Evolutionary conservation across 23 red algal species (phyloP), one percentile per base, ranked within the genome.

Genomic region (Agarophyton chilense): DNA sequence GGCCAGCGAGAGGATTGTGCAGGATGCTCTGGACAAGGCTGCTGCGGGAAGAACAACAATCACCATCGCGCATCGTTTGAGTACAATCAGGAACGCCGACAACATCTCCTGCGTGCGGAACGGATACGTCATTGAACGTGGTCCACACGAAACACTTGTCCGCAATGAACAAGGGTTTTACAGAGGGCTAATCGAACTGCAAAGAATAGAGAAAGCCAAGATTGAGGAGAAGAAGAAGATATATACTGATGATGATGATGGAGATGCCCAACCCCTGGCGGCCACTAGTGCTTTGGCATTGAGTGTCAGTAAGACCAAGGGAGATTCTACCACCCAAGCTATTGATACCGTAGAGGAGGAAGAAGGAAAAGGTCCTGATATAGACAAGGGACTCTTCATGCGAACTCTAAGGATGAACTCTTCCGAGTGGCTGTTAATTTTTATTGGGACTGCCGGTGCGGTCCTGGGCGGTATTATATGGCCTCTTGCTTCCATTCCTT

Each of bases 51-150:
- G 96, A 10, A 98, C 96, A 10, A 94, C 93, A 1, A 74, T 98
- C 24, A 89, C 91, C 13, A 95, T 95, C 84, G 96, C 96, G 21
- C 96, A 98, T 83, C 89, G 96, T 9, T 79, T 98, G 38, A 82
- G 92, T 32, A 94, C 96, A 22, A 91, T 98, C 44, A 51, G 68
- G 40, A 88, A 98, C 54, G 96, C 96, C 0, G 86, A 95, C 36
- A 86, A 74, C 28, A 86, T 86, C 42, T 83, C 66, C 52, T 98
- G 54, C 34, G 81, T 68, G 44, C 62, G 95, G 36, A 82, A 65
- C 24, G 96, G 96, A 13, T 58, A 79, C 26, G 77, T 98, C 11
- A 61, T 92, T 33, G 96, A 98, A 79, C 24, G 61, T 3, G 96
- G 96, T 28, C 83, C 92, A 2, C 96, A 98, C 52, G 86, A 92